Conservation (phyloP, 257 asterid genomes). For the Ophiorrhiza pumila region DNA sequence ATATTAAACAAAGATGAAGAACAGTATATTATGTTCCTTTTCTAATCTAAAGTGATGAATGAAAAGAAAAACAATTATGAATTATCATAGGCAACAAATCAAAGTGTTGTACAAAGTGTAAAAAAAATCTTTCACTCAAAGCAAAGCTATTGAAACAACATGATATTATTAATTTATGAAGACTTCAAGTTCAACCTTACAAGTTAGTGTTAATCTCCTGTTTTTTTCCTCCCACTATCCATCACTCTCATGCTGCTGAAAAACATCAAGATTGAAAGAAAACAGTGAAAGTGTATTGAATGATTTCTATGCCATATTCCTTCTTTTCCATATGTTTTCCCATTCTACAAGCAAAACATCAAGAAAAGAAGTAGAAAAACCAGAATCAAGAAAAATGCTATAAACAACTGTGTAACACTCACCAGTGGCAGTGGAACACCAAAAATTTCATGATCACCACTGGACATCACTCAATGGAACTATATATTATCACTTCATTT, state of each 20-base stretch:
- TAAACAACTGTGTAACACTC: constrained; percentile 12
- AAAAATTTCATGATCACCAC: constrained; percentile 33
- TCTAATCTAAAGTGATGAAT: background rate
- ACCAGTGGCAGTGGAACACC: constrained; percentile 43
- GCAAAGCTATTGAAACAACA: background rate
- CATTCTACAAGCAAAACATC: background rate
- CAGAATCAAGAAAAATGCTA: constrained; percentile 6
- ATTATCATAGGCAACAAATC: no score
- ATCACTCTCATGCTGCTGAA: background rate
- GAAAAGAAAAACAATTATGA: no score
- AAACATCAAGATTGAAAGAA: background rate
- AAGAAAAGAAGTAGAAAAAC: background rate
- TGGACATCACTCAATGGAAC: constrained; percentile 18
- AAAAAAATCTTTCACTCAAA: background rate
- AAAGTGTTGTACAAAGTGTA: no score
- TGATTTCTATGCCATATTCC: background rate
- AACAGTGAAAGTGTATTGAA: background rate
- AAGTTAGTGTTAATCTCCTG: background rate
- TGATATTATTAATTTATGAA: no score
- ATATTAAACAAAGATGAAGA: background rate
- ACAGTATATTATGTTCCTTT: background rate
- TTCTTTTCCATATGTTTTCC: background rate
- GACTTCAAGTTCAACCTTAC: background rate
- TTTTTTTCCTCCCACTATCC: background rate
- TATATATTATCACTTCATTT: background rate